Percentiles rank a stretch among this genome's conserved stretches.
Conservation (phyloP, 2,329 filamentous ascomycete species). For the Zasmidium citrigriseum region DNA sequence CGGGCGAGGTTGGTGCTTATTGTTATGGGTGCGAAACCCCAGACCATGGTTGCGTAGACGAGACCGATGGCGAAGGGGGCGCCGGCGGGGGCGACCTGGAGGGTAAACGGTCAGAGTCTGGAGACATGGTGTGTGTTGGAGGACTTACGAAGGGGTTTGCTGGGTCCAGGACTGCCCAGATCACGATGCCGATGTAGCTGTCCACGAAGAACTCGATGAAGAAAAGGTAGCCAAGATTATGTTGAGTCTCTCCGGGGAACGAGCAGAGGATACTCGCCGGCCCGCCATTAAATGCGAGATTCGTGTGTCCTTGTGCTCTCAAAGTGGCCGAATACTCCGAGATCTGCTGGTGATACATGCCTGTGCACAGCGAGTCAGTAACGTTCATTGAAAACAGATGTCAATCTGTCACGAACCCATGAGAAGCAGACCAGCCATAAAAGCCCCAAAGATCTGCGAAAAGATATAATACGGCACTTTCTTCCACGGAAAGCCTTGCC, state of each 20-base stretch:
- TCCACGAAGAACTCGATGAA: constrained; percentile 62
- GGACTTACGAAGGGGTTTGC: constrained; percentile 55
- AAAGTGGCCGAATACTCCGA: constrained; percentile 42
- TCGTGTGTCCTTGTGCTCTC: constrained; percentile 38
- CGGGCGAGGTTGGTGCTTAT: constrained; percentile 60
- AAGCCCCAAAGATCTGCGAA: constrained; percentile 57
- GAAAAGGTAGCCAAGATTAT: constrained; percentile 58
- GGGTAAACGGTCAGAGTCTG: neutral
- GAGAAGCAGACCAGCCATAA: constrained; percentile 56
- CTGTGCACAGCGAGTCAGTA: no score
- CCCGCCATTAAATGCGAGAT: constrained; percentile 49
- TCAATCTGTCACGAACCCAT: no score
- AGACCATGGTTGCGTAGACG: constrained; percentile 53
- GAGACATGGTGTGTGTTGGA: neutral
- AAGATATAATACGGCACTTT: constrained; percentile 61
- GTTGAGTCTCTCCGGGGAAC: constrained; percentile 54
- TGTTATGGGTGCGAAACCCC: constrained; percentile 58
- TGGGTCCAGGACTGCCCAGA: constrained; percentile 60
- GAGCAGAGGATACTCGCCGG: constrained; percentile 58
- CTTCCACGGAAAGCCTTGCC: constrained; percentile 61
- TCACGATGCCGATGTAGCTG: constrained; percentile 57
- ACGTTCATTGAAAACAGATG: no score
- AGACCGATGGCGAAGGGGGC: constrained; percentile 59
- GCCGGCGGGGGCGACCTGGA: constrained; percentile 42
- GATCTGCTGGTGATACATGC: constrained; percentile 58